These are phyloP conservation scores for Xylariaceae sp. DNA, from an alignment of 2,329 filamentous ascomycete genomes.

Conservation along the genomic window DNA sequence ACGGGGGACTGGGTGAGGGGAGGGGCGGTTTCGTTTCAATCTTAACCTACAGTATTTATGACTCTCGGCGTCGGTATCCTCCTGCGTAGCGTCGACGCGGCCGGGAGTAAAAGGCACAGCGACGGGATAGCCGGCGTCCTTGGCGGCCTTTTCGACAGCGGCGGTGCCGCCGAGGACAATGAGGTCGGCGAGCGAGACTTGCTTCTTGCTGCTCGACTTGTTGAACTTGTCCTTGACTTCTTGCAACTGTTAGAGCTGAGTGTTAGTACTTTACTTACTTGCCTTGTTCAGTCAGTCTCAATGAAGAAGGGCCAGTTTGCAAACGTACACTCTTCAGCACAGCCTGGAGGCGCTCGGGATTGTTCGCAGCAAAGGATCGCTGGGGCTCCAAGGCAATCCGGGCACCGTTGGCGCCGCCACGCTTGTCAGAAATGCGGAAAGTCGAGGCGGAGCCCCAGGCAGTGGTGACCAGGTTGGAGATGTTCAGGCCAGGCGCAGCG, in stretches of 20 bases:
- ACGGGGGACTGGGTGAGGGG: not conserved
- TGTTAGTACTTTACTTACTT: not conserved
- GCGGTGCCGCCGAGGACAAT: slow-evolving; percentile 70
- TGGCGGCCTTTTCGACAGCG: slow-evolving; percentile 65
- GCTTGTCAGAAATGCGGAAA: slow-evolving; percentile 72
- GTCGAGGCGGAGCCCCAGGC: slow-evolving; percentile 67
- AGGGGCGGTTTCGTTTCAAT: not conserved
- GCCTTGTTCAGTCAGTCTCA: no score
- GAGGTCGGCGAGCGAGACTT: slow-evolving; percentile 69
- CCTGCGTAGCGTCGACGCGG: slow-evolving; percentile 64
- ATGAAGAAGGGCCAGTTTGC: no score
- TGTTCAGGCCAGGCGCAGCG: slow-evolving; percentile 47
- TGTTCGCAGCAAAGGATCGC: slow-evolving; percentile 69
- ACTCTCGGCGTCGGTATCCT: slow-evolving; percentile 62
- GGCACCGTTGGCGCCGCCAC: slow-evolving; percentile 73
- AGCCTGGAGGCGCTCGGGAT: slow-evolving; percentile 58
- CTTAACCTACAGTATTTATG: slow-evolving; percentile 46
- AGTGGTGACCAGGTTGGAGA: slow-evolving; percentile 56
- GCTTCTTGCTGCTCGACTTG: slow-evolving; percentile 53
- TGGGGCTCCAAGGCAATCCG: slow-evolving; percentile 71
- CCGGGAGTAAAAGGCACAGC: slow-evolving; percentile 67
- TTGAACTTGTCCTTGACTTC: slow-evolving; percentile 62
- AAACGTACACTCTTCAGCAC: slow-evolving; percentile 49
- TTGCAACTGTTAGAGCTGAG: slow-evolving; percentile 40
- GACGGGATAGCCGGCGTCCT: slow-evolving; percentile 40